These are phyloP conservation scores for Globisporangium yorkense DNA, from an alignment of 352 stramenopile species.

Conservation along the genomic window DNA sequence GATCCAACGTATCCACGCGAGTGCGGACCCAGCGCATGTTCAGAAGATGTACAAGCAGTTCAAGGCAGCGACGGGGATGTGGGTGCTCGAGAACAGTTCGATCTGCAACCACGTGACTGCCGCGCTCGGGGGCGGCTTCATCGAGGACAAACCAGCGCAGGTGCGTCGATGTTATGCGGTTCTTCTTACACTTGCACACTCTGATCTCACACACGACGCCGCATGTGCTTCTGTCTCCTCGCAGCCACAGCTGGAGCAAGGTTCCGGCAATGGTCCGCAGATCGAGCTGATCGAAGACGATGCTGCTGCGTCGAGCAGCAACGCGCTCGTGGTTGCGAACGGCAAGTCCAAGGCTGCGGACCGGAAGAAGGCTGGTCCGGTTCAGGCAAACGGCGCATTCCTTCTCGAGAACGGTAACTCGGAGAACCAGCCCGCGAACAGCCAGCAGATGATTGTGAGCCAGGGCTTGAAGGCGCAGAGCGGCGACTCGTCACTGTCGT, in stretches of 20 bases:
- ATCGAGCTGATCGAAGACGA: conserved; percentile 48
- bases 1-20: conserved; percentile 85
- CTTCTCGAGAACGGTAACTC: conserved; percentile 29
- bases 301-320: conserved; percentile 20
- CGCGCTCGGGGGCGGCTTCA: conserved; percentile 56
- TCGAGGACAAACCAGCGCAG: conserved; percentile 40
- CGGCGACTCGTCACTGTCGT: conserved; percentile 12
- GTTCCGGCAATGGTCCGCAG: conserved; percentile 19
- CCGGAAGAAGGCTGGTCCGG: conserved; percentile 8
- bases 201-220: background rate
- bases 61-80: conserved; percentile 73
- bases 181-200: background rate
- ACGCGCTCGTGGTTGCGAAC: conserved; percentile 23
- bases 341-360: conserved; percentile 2
- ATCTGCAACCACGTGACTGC: conserved; percentile 76
- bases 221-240: background rate
- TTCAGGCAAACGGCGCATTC: conserved; percentile 12
- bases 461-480: conserved; percentile 18
- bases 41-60: conserved; percentile 88
- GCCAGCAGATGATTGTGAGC: conserved; percentile 30
- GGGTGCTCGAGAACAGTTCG: conserved; percentile 80
- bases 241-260: conserved; percentile 20
- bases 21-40: conserved; percentile 69
- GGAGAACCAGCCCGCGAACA: conserved; percentile 30
- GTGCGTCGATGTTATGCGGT: background rate